Evolutionary conservation across 164 flowering plant genomes (phyloP).

Genomic region (Brasenia schreberi): DNA sequence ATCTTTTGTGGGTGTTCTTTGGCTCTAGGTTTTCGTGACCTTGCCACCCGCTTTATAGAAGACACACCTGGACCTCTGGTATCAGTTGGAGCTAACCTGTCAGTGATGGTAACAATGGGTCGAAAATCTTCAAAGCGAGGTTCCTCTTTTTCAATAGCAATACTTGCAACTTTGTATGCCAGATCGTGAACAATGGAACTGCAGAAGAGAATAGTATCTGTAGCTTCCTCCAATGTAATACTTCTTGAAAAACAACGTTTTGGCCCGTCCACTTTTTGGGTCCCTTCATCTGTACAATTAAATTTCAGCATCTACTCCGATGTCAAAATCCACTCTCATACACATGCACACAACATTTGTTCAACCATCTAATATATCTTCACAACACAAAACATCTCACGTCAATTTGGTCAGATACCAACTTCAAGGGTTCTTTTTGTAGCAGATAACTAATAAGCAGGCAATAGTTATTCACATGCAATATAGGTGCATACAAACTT

Average conservation of each 20-base stretch:
- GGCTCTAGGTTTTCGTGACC: conserved; percentile 42
- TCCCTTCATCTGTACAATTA: too few species aligned
- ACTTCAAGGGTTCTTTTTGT: too few species aligned
- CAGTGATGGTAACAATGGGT: conserved; percentile 50
- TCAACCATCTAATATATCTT: too few species aligned
- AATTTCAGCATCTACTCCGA: too few species aligned
- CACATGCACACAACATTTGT: too few species aligned
- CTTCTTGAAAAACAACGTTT: conserved; percentile 42
- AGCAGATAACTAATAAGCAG: too few species aligned
- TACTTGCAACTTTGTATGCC: conserved; percentile 69
- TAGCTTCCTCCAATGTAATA: conserved; percentile 90
- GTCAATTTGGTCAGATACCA: too few species aligned
- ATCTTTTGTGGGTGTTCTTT: conserved; percentile 33
- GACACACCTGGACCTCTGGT: conserved; percentile 26
- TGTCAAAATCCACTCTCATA: too few species aligned
- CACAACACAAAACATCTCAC: too few species aligned
- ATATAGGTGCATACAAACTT: too few species aligned
- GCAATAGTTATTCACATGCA: too few species aligned
- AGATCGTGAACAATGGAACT: conserved; percentile 75
- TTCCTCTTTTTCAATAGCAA: conserved; percentile 62
- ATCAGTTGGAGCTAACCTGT: conserved; percentile 30
- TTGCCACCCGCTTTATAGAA: conserved; percentile 28
- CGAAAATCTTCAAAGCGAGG: conserved; percentile 31
- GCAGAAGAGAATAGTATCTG: conserved; percentile 87
- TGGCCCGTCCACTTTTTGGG: conserved; percentile 29